phyloP scores from a whole-genome alignment of 1,284 basidiomycete species.

The Jaminaea rosea region DNA sequence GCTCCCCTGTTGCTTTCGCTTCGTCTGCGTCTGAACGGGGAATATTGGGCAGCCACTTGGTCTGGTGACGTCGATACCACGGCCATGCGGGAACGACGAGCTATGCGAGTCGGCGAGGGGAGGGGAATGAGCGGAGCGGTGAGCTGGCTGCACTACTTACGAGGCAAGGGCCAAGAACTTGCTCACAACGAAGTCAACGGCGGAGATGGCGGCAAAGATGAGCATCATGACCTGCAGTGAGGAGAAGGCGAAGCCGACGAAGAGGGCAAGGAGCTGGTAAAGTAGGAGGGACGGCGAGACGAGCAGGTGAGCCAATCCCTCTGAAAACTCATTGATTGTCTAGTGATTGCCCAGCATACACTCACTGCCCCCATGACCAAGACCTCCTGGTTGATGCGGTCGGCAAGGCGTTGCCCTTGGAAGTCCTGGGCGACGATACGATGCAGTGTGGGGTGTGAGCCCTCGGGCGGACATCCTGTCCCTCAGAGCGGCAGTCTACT shows the following conservation, averaged over 20 bases:
- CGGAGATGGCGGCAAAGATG: conserved; percentile 1
- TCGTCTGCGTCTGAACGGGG: too few species aligned
- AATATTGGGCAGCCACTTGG: conserved; percentile 5
- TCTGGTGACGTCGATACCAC: conserved; percentile 1
- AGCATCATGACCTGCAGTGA: conserved; percentile 4
- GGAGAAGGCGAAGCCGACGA: conserved; percentile 6
- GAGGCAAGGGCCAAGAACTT: not conserved
- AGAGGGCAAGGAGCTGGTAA: conserved; percentile 3
- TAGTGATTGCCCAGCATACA: not conserved
- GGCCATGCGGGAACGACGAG: conserved; percentile 6
- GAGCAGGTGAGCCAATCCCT: not conserved
- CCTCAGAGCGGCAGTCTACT: not conserved
- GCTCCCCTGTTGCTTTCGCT: too few species aligned
- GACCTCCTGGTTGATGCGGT: conserved; percentile 8
- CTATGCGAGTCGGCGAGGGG: not conserved
- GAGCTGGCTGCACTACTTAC: not conserved
- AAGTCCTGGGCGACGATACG: conserved; percentile 1
- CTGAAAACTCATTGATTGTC: not conserved
- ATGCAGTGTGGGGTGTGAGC: not conserved
- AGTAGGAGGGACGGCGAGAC: not conserved
- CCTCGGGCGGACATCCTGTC: not conserved
- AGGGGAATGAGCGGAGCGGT: not conserved
- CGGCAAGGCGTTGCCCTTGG: conserved; percentile 8
- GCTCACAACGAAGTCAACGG: conserved; percentile 6
- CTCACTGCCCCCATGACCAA: conserved; percentile 8